Evolutionary conservation across 2,329 filamentous ascomycete genomes (phyloP).

Genomic region (Alternaria alternata): DNA sequence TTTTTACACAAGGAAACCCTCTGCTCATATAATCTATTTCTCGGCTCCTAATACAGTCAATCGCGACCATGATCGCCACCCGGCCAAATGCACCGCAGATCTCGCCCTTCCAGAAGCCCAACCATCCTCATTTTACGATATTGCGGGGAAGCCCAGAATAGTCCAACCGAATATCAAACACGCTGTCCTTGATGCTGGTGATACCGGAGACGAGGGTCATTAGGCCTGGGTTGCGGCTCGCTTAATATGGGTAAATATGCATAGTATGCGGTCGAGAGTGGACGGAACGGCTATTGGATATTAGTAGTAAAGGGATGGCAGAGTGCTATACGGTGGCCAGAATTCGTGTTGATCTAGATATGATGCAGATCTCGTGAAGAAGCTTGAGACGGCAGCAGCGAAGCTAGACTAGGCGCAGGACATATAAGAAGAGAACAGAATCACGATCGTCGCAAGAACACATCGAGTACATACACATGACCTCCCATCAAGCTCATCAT

Average conservation of each 20-base stretch:
- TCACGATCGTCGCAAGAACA: neutral
- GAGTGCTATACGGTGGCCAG: conserved; percentile 15
- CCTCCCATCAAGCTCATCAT: neutral
- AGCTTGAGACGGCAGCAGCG: neutral
- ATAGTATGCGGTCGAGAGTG: conserved; percentile 15
- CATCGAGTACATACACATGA: neutral
- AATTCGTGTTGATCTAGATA: neutral
- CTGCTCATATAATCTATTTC: neutral
- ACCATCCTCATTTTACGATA: conserved; percentile 10
- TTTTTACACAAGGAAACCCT: neutral
- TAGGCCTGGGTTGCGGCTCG: conserved; percentile 8
- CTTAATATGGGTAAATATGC: conserved; percentile 30
- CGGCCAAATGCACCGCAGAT: conserved; percentile 12
- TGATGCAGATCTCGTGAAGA: neutral
- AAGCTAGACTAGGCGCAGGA: neutral
- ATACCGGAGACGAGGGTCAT: neutral
- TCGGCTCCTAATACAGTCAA: neutral
- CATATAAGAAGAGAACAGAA: neutral
- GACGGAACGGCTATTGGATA: conserved; percentile 15
- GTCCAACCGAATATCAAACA: neutral
- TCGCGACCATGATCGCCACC: neutral
- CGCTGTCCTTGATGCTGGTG: neutral
- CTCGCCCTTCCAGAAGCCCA: conserved; percentile 18
- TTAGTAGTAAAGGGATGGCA: conserved; percentile 28
- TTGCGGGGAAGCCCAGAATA: conserved; percentile 24